Evolutionary conservation across 2,329 filamentous ascomycete genomes (phyloP).

Genomic region (Penicillium sp.): DNA sequence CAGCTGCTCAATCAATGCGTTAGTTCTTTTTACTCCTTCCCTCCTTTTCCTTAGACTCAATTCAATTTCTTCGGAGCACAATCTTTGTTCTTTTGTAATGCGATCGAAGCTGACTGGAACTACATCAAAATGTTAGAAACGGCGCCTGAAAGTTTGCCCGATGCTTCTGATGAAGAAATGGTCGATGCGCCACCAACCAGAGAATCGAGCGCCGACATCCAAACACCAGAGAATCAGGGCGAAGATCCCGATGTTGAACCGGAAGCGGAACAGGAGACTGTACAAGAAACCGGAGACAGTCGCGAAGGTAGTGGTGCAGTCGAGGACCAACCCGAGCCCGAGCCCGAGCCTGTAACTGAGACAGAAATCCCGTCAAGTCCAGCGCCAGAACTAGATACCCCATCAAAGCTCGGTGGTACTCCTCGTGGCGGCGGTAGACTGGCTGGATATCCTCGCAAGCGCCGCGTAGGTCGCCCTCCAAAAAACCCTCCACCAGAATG

Average conservation of each 20-base stretch:
- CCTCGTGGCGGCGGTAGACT: slow-evolving; percentile 46
- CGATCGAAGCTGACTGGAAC: neutral
- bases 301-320: slow-evolving; percentile 25
- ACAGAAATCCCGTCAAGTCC: slow-evolving; percentile 34
- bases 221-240: slow-evolving; percentile 32
- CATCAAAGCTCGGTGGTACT: slow-evolving; percentile 43
- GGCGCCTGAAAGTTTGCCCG: slow-evolving; percentile 36
- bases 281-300: slow-evolving; percentile 32
- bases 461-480: slow-evolving; percentile 75
- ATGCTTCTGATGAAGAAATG: slow-evolving; percentile 46
- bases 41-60: neutral
- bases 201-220: slow-evolving; percentile 28
- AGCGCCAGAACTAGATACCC: slow-evolving; percentile 38
- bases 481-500: slow-evolving; percentile 81
- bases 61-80: neutral
- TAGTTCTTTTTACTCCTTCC: slow-evolving; percentile 15
- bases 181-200: slow-evolving; percentile 32
- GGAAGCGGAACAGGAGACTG: slow-evolving; percentile 31
- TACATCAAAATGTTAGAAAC: slow-evolving; percentile 32
- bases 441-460: slow-evolving; percentile 63
- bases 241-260: slow-evolving; percentile 26
- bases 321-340: slow-evolving; percentile 21
- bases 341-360: slow-evolving; percentile 42
- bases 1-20: slow-evolving; percentile 46
- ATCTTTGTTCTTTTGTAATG: neutral